Base-by-base conservation (phyloP, 176 grass and related monocot genomes). In the Musa itinerans region DNA sequence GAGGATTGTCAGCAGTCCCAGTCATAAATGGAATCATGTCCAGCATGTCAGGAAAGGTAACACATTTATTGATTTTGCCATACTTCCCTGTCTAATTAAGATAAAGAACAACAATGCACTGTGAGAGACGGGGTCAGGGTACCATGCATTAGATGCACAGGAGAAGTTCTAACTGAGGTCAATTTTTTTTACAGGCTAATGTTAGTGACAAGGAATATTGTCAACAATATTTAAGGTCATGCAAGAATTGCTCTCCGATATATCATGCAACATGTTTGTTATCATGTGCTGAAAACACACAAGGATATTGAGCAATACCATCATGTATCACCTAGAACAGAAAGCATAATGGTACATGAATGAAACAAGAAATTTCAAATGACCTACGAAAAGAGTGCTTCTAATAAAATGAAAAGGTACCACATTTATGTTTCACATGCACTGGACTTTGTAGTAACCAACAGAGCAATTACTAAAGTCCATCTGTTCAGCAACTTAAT, bases 1-100 rank as follows among this genome's bases (percentile, higher is more conserved):
- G 95, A 66, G 95, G 90, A 11, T 82, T 91, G 72, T 99, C 95
- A 63, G 81, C 90, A 71, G 92, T 78, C 1, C 94, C 88, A 27
- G 87, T 91, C 72, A 98, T 90, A 69, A 89, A 98, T 81, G 90
- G 94, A 83, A 92, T 83, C 90, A 98, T 93, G 83, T 98, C 94
- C 85, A 98, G 83, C 85, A 93, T 87, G 58, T 98, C 94, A 55
- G 90, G 90, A 78, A 98, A 98, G 29, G 90, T 93, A 52, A 98
- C 90, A 49, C 87, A 90, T 89, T 98, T 98, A 76, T 98, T 98
- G 81, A 98, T 90, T 85, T 98, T 98, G 48, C 94, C 94, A 0
- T 90, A 98, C 79, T 93, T 93, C 72, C 94, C 94, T 85, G 94
- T 80, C 90, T 96, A 73, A n/a, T 53, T 8, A 55, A 54, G 71